Conservation (phyloP, 2,329 filamentous ascomycete genomes). For the Scedosporium aurantiacum region DNA sequence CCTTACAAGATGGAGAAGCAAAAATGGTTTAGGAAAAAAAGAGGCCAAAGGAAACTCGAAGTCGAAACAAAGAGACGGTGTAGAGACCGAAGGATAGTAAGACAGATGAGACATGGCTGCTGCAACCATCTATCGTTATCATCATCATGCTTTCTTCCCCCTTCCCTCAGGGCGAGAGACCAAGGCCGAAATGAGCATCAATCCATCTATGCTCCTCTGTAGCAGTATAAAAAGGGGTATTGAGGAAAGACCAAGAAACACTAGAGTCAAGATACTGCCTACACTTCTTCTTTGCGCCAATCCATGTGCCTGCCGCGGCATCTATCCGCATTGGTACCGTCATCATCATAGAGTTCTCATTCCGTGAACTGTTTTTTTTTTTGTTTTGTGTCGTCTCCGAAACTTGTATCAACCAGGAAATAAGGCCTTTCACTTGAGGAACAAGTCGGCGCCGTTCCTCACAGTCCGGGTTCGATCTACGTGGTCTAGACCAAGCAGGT, state of each 20-base stretch:
- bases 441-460: slow-evolving; percentile 53
- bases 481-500: slow-evolving; percentile 55
- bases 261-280: slow-evolving; percentile 1
- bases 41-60: not conserved
- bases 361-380: not conserved
- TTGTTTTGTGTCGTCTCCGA: not conserved
- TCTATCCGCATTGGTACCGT: not conserved
- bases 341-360: not conserved
- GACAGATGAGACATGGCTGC: not conserved
- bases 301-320: not conserved
- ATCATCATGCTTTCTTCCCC: not conserved
- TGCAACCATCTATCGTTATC: not conserved
- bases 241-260: slow-evolving; percentile 1
- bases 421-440: slow-evolving; percentile 26
- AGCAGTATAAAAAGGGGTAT: slow-evolving; percentile 5
- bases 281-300: slow-evolving; percentile 1
- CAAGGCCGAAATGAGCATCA: not conserved
- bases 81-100: not conserved
- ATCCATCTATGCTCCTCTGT: not conserved
- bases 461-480: slow-evolving; percentile 47
- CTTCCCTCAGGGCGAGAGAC: not conserved
- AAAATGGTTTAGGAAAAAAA: not conserved
- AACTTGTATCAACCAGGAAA: not conserved
- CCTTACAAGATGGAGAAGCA: no score
- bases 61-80: not conserved